phyloP scores from a whole-genome alignment of 2,329 filamentous ascomycete genomes.

The Lachnellula subtilissima region DNA sequence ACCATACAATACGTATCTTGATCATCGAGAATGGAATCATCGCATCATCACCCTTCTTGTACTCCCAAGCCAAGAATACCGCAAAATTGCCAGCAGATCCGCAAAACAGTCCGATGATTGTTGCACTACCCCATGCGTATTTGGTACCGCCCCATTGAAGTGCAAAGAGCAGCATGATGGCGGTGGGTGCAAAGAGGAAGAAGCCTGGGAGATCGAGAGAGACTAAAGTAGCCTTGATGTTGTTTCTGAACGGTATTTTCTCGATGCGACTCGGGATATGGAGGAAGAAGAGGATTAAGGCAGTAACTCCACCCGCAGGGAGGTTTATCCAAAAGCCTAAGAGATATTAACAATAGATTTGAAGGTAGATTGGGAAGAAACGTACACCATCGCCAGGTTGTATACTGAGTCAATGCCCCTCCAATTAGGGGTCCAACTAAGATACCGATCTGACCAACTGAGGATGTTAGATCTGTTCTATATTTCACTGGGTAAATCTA shows the following conservation, averaged over 20 bases:
- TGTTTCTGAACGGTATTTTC: conserved; percentile 8
- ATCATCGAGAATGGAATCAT: conserved; percentile 27
- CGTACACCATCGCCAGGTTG: conserved; percentile 31
- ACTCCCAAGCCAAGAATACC: conserved; percentile 27
- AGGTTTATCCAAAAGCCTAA: conserved; percentile 39
- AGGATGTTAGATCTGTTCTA: not conserved
- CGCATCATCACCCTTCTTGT: conserved; percentile 24
- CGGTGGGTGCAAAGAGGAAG: conserved; percentile 31
- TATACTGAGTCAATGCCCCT: conserved; percentile 33
- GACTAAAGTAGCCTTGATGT: conserved; percentile 11
- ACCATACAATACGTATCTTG: conserved; percentile 19
- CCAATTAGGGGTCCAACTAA: conserved; percentile 31
- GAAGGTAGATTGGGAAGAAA: not conserved
- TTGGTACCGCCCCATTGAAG: conserved; percentile 33
- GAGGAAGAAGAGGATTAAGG: conserved; percentile 35
- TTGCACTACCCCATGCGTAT: conserved; percentile 30
- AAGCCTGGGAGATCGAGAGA: conserved; percentile 32
- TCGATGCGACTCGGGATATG: conserved; percentile 25
- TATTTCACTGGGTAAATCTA: not conserved
- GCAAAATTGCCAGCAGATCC: conserved; percentile 17
- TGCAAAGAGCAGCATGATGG: conserved; percentile 33
- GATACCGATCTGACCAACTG: conserved; percentile 21
- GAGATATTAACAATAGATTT: not conserved
- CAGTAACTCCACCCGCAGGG: conserved; percentile 35
- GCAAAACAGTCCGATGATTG: conserved; percentile 28